Conservation (phyloP, 2,329 filamentous ascomycete genomes). For the Ciborinia camelliae region DNA sequence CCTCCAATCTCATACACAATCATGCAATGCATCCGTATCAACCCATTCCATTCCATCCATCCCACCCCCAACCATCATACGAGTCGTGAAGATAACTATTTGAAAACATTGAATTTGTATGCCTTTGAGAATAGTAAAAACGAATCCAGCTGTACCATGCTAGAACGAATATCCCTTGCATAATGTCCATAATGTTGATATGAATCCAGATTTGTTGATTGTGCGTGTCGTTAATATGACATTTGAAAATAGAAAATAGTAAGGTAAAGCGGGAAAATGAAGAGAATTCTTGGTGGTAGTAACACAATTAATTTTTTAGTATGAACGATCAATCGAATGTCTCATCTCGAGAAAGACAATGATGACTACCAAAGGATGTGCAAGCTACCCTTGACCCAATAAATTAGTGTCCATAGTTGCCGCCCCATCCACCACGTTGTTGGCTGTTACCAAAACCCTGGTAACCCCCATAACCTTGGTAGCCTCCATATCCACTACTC, state of each 20-base stretch:
- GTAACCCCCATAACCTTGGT: slow-evolving; percentile 45
- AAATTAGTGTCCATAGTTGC: slow-evolving; percentile 40
- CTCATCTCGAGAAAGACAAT: background rate
- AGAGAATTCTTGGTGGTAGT: slow-evolving; percentile 16
- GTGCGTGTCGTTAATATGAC: slow-evolving; percentile 10
- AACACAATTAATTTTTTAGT: slow-evolving; percentile 16
- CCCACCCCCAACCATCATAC: slow-evolving; percentile 16
- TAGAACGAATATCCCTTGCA: slow-evolving; percentile 2
- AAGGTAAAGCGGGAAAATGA: slow-evolving; percentile 10
- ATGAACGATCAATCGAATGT: slow-evolving; percentile 9
- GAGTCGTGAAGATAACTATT: slow-evolving; percentile 20
- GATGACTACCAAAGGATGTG: slow-evolving; percentile 13
- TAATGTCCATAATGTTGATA: slow-evolving; percentile 13
- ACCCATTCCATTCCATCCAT: slow-evolving; percentile 17
- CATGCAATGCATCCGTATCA: slow-evolving; percentile 16
- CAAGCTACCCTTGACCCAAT: slow-evolving; percentile 10
- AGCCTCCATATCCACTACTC: slow-evolving; percentile 43
- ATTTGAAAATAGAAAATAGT: slow-evolving; percentile 16
- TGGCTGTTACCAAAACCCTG: slow-evolving; percentile 39
- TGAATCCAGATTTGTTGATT: slow-evolving; percentile 18
- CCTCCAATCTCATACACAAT: slow-evolving; percentile 13
- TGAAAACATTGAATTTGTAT: slow-evolving; percentile 23
- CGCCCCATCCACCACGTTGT: slow-evolving; percentile 48
- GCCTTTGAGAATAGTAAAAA: slow-evolving; percentile 6
- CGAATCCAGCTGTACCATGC: slow-evolving; percentile 15